A percentile compares a stretch with the other conserved stretches of the same genome.
phyloP scores from a whole-genome alignment of 225 moss, liverwort and hornwort species.

The Polytrichum commune region DNA sequence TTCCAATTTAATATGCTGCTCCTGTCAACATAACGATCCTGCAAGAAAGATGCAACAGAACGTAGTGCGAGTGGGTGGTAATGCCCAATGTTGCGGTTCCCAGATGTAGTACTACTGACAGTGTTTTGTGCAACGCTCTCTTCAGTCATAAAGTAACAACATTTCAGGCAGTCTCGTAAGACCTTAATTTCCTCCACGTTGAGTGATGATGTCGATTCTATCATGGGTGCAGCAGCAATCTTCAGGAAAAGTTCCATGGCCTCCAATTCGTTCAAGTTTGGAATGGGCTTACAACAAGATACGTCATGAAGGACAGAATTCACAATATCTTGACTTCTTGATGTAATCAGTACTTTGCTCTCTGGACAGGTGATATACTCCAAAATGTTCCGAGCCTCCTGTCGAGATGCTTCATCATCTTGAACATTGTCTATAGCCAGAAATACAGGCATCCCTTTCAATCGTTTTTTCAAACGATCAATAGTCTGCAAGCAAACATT shows the following conservation, averaged over 20 bases:
- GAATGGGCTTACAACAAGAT: slow-evolving; percentile 11
- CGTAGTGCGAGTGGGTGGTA: slow-evolving; percentile 13
- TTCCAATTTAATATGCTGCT: not conserved
- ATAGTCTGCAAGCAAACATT: not conserved
- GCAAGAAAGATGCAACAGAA: slow-evolving; percentile 9
- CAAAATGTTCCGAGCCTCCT: slow-evolving; percentile 7
- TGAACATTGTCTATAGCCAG: slow-evolving; percentile 16
- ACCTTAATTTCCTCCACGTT: not conserved
- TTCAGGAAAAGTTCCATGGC: slow-evolving; percentile 6
- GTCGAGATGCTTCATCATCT: slow-evolving; percentile 16
- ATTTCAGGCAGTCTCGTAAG: not conserved
- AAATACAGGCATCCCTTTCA: not conserved
- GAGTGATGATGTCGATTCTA: not conserved
- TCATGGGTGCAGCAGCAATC: not conserved
- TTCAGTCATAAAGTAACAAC: slow-evolving; percentile 6
- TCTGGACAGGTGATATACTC: slow-evolving; percentile 1
- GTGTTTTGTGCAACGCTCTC: not conserved
- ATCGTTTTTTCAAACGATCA: not conserved
- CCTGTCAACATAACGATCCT: not conserved
- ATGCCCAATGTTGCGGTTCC: slow-evolving; percentile 1
- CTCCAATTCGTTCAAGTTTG: not conserved
- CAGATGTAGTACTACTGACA: not conserved
- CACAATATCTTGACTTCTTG: slow-evolving; percentile 16
- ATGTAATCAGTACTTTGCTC: slow-evolving; percentile 10
- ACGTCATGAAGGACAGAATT: slow-evolving; percentile 5